Percentiles rank a stretch among this genome's conserved stretches.
Evolutionary conservation across 83 land plant species (phyloP).

Genomic region (Picea mariana): DNA sequence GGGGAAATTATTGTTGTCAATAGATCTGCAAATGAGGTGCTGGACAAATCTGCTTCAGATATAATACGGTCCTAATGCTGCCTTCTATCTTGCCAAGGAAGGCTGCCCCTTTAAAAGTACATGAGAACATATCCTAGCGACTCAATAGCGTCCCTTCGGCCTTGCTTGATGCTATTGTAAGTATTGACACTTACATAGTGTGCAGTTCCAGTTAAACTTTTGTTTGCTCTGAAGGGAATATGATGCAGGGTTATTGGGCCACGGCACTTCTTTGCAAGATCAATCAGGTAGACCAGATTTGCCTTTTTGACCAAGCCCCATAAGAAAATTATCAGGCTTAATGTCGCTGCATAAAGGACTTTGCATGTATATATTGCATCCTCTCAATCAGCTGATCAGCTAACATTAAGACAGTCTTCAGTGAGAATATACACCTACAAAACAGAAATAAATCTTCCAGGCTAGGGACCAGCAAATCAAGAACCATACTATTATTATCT

Average conservation of each 20-base stretch:
- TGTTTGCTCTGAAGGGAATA: conserved; percentile 77
- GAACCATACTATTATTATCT: conserved; percentile 70
- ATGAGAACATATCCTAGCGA: conserved; percentile 85
- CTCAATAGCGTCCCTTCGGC: conserved; percentile 83
- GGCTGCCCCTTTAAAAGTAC: conserved; percentile 77
- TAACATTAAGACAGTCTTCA: conserved; percentile 82
- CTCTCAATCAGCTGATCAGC: conserved; percentile 87
- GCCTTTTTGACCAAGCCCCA: conserved; percentile 85
- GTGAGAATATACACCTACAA: conserved; percentile 74
- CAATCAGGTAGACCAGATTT: conserved; percentile 75
- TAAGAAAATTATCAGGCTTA: conserved; percentile 86
- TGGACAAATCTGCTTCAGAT: too few species aligned
- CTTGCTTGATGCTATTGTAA: conserved; percentile 79
- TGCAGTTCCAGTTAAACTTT: conserved; percentile 79
- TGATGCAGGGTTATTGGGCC: conserved; percentile 65
- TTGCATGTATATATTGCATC: conserved; percentile 74
- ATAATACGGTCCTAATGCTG: too few species aligned
- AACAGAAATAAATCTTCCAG: conserved; percentile 80
- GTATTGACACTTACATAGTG: conserved; percentile 82
- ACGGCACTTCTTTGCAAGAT: conserved; percentile 81
- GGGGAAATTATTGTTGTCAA: too few species aligned
- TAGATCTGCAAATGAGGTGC: too few species aligned
- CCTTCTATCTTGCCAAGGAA: too few species aligned
- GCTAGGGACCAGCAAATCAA: conserved; percentile 86
- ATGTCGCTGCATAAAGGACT: conserved; percentile 79